phyloP scores from a whole-genome alignment of 371 early-diverging fungal genomes.

The Saksenaea oblongispora region DNA sequence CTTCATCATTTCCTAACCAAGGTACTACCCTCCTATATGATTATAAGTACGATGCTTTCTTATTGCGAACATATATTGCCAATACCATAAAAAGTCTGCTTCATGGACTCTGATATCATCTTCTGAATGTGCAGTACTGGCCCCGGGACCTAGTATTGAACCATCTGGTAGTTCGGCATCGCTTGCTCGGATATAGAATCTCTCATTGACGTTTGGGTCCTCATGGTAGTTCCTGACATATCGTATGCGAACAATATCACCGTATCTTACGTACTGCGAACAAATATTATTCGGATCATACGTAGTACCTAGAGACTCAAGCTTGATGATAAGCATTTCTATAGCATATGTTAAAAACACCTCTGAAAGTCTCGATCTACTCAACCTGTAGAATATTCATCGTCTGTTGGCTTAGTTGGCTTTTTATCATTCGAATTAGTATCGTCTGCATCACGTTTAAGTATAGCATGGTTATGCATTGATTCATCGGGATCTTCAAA shows the following conservation, averaged over 20 bases:
- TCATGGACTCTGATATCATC: too few relatives aligned
- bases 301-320: not conserved
- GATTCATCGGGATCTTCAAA: not conserved
- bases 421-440: too few relatives aligned
- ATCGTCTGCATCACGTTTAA: not conserved
- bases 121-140: too few relatives aligned
- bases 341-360: too few relatives aligned
- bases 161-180: not conserved
- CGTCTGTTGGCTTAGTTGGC: not conserved
- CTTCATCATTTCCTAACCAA: not conserved
- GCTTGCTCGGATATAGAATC: not conserved
- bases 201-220: not conserved
- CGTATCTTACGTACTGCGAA: not conserved
- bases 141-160: not conserved
- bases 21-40: not conserved
- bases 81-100: too few relatives aligned
- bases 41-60: too few relatives aligned
- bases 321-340: not conserved
- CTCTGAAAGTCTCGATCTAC: too few relatives aligned
- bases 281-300: not conserved
- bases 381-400: not conserved
- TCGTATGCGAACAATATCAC: not conserved
- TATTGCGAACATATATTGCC: too few relatives aligned
- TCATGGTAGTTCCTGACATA: not conserved
- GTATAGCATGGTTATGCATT: not conserved